Evolutionary conservation across 192 early-diverging fungal genomes (phyloP).

Genomic region (Coemansia sp.): DNA sequence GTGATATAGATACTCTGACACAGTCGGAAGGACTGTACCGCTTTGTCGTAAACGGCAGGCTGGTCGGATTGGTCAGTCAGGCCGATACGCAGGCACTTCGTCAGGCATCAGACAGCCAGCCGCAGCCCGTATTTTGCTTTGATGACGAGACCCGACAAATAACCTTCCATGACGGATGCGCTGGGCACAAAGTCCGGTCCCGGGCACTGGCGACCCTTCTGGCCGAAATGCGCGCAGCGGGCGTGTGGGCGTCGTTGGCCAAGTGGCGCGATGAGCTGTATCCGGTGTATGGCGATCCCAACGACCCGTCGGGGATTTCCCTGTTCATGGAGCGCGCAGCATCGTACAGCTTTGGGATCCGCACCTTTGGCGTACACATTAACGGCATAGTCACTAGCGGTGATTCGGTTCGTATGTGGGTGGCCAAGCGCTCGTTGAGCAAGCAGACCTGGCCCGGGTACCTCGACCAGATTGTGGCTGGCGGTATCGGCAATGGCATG

Average conservation of each 20-base stretch:
- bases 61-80: background rate
- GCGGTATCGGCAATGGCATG: constrained; percentile 61
- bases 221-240: background rate
- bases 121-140: constrained; percentile 4
- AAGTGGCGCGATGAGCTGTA: constrained; percentile 85
- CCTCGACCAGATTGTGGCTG: constrained; percentile 71
- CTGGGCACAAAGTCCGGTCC: constrained; percentile 2
- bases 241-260: constrained; percentile 20
- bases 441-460: constrained; percentile 88
- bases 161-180: background rate
- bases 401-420: constrained; percentile 70
- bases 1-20: background rate
- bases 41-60: background rate
- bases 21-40: background rate
- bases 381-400: constrained; percentile 61
- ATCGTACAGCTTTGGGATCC: constrained; percentile 71
- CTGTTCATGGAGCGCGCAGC: constrained; percentile 77
- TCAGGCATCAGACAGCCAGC: background rate
- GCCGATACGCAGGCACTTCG: background rate
- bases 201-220: constrained; percentile 14
- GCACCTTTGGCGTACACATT: constrained; percentile 84
- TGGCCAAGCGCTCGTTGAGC: constrained; percentile 65
- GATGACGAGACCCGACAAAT: background rate
- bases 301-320: constrained; percentile 27
- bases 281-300: constrained; percentile 59